Base-by-base conservation (phyloP, 2,329 filamentous ascomycete species). In the Aspergillus viridinutans region DNA sequence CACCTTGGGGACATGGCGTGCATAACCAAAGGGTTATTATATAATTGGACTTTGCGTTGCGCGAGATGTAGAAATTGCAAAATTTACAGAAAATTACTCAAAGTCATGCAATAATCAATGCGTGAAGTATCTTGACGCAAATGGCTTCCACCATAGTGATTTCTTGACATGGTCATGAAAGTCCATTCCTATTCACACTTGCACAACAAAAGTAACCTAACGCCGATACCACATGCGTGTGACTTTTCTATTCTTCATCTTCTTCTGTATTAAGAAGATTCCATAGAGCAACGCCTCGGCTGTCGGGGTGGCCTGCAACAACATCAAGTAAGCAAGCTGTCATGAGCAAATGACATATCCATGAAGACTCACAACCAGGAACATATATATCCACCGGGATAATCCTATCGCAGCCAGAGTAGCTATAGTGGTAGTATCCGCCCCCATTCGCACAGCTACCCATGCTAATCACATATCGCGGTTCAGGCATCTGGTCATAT, bases 401-500 rank as follows among this genome's bases (percentile, higher is more conserved):
- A 69, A 92, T 88, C 59, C 89, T 80, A 75, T 92, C 89, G 69
- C 88, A 90, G 42, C 89, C 89, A 59, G 83, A 86, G 77, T 93
- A 93, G 75, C 86, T 90, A 79, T 93, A 93, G 78, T 93, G 90
- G 73, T 93, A 93, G 80, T 93, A 93, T 56, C 90, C 90, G 67
- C 90, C 90, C 61, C 90, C 90, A 75, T 93, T 93, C 65, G 90
- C 90, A 74, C 90, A 93, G 70, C 86, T 90, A 23, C 90, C 90
- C 90, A 93, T 93, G 69, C 86, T 90, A 69, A 89, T 84, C 54
- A 93, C 90, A 91, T 91, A 96, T 68, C 90, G 84, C 38, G 91
- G 92, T 49, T 96, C 92, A 49, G 92, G 92, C 91, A 96, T 96
- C 80, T 95, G 92, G 75, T 96, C 92, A 79, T 96, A 96, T 60